A percentile compares a stretch with the other conserved stretches of the same genome.
Conservation (phyloP, 257 asterid genomes). For the Solanum dulcamara region DNA sequence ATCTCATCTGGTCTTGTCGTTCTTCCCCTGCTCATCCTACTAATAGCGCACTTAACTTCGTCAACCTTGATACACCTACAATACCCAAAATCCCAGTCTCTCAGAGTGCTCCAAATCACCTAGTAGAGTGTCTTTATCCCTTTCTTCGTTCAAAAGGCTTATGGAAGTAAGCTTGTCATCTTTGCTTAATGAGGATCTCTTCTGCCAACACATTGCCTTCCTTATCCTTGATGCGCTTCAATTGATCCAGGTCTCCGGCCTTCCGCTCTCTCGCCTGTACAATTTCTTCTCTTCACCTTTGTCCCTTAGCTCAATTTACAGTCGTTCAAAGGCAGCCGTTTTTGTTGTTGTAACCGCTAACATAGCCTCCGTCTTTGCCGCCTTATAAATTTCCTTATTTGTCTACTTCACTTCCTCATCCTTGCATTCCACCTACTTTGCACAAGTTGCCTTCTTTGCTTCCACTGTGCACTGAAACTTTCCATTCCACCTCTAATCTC, state of each 20-base stretch:
- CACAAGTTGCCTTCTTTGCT: neutral
- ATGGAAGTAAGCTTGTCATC: neutral
- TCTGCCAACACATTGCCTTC: neutral
- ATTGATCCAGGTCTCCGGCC: neutral
- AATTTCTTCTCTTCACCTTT: neutral
- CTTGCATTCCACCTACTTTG: neutral
- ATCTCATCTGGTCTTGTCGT: neutral
- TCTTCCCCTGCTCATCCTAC: neutral
- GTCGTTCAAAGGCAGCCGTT: neutral
- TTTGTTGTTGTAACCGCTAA: neutral
- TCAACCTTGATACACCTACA: neutral
- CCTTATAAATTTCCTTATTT: neutral
- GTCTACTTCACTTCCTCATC: neutral
- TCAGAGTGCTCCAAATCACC: neutral
- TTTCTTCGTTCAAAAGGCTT: neutral
- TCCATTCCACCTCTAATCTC: neutral
- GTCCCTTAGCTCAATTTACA: neutral
- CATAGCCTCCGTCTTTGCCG: neutral
- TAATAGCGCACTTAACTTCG: neutral
- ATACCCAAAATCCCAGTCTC: neutral
- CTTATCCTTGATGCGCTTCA: neutral
- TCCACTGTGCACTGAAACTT: neutral
- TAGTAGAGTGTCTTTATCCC: neutral
- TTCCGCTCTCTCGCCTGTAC: neutral
- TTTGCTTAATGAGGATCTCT: neutral